Conservation (phyloP, 805 yeast genomes). For the Kregervanrija delftensis region DNA sequence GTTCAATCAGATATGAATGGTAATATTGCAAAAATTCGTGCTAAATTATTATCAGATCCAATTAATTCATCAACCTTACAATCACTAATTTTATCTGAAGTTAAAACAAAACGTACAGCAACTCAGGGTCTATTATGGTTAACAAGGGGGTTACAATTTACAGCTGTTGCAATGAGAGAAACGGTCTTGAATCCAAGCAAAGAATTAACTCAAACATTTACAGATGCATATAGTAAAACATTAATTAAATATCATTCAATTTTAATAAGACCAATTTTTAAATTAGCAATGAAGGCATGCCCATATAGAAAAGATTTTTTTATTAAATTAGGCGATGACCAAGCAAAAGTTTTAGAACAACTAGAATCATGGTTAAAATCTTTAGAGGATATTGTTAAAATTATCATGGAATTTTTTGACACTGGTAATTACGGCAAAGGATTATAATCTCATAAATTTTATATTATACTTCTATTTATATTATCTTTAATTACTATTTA, state of each 20-base stretch:
- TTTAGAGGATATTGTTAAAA: conserved; percentile 64
- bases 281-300: conserved; percentile 91
- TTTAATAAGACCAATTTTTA: conserved; percentile 79
- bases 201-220: conserved; percentile 73
- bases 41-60: conserved; percentile 60
- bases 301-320: conserved; percentile 87
- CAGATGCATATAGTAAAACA: conserved; percentile 78
- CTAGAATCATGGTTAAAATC: conserved; percentile 69
- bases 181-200: conserved; percentile 54
- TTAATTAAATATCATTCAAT: conserved; percentile 75
- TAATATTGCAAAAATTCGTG: conserved; percentile 68
- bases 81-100: conserved; percentile 69
- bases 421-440: conserved; percentile 88
- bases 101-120: conserved; percentile 59
- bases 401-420: conserved; percentile 67
- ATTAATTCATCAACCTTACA: conserved; percentile 62
- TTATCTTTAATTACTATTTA: too few species aligned
- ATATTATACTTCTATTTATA: background rate
- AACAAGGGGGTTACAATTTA: conserved; percentile 77
- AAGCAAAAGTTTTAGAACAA: conserved; percentile 58
- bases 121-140: conserved; percentile 91
- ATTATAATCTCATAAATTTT: conserved; percentile 34
- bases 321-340: conserved; percentile 72
- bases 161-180: conserved; percentile 84
- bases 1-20: conserved; percentile 89